Conservation (phyloP, 2,329 filamentous ascomycete genomes). For the Ciborinia camelliae region DNA sequence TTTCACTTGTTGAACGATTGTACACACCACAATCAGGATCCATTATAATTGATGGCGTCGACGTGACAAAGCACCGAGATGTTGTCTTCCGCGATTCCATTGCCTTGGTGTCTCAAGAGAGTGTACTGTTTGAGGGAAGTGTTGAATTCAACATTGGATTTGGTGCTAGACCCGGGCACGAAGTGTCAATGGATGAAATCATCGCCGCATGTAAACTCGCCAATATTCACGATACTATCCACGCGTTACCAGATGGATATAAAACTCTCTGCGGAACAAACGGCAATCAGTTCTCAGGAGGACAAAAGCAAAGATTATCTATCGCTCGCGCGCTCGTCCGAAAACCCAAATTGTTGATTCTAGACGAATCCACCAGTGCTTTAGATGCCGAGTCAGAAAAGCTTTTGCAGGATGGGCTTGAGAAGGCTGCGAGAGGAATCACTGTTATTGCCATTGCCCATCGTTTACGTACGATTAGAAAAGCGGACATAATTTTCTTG, state of each 20-base stretch:
- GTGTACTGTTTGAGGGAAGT: constrained; percentile 55
- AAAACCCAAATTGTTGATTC: constrained; percentile 66
- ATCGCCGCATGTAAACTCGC: constrained; percentile 58
- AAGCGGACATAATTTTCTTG: constrained; percentile 56
- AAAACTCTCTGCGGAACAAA: constrained; percentile 64
- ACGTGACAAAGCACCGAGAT: constrained; percentile 45
- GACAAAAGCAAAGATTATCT: constrained; percentile 72
- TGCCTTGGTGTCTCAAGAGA: constrained; percentile 56
- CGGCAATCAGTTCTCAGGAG: constrained; percentile 70
- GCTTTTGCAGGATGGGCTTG: constrained; percentile 63
- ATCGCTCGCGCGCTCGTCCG: constrained; percentile 75
- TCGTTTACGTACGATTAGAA: constrained; percentile 53
- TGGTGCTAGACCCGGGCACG: constrained; percentile 51
- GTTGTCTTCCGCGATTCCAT: constrained; percentile 50
- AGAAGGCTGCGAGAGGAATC: constrained; percentile 51
- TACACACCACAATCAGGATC: constrained; percentile 41
- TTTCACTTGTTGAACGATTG: constrained; percentile 53
- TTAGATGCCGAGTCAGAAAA: constrained; percentile 69
- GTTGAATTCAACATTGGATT: constrained; percentile 55
- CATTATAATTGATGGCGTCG: constrained; percentile 33
- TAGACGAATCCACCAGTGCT: constrained; percentile 79
- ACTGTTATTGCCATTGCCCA: constrained; percentile 59
- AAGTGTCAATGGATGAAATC: constrained; percentile 55
- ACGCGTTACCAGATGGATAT: constrained; percentile 60
- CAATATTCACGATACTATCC: constrained; percentile 68